phyloP scores from a whole-genome alignment of 2,329 filamentous ascomycete species.

The Coniochaeta sp. region DNA sequence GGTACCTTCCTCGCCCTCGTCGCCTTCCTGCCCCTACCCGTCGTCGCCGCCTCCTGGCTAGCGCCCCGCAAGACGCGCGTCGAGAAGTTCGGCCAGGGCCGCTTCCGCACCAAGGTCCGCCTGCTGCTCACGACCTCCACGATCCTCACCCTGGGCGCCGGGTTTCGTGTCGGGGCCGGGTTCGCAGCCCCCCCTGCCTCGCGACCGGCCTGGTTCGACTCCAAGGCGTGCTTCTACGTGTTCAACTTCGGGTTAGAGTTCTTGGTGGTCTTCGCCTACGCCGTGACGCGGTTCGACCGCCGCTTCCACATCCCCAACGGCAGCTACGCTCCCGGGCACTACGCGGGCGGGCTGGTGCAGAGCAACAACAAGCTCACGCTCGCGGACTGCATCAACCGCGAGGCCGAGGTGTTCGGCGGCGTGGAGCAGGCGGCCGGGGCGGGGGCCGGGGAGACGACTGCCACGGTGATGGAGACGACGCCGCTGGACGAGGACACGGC shows the following conservation, averaged over 20 bases:
- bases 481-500: neutral
- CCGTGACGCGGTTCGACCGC: conserved; percentile 61
- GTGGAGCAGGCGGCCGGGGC: neutral
- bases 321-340: conserved; percentile 50
- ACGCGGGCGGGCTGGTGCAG: conserved; percentile 18
- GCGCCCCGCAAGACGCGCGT: conserved; percentile 30
- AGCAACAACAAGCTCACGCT: neutral
- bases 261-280: conserved; percentile 60
- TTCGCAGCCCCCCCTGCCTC: conserved; percentile 43
- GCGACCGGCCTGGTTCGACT: conserved; percentile 62
- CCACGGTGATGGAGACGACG: conserved; percentile 1
- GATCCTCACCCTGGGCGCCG: conserved; percentile 61
- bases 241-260: conserved; percentile 75
- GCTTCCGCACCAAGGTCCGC: conserved; percentile 57
- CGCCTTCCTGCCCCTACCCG: conserved; percentile 59
- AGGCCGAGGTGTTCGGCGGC: neutral
- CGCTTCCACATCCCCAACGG: conserved; percentile 72
- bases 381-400: neutral
- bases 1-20: conserved; percentile 55
- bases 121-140: conserved; percentile 53
- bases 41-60: conserved; percentile 43
- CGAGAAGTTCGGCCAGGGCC: conserved; percentile 61
- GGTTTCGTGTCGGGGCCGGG: conserved; percentile 56
- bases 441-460: neutral
- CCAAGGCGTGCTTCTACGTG: conserved; percentile 68